Percentiles rank a stretch among this genome's conserved stretches.
These are phyloP conservation scores for Candida dendrica DNA, from an alignment of 805 yeast genomes.

Conservation along the genomic window DNA sequence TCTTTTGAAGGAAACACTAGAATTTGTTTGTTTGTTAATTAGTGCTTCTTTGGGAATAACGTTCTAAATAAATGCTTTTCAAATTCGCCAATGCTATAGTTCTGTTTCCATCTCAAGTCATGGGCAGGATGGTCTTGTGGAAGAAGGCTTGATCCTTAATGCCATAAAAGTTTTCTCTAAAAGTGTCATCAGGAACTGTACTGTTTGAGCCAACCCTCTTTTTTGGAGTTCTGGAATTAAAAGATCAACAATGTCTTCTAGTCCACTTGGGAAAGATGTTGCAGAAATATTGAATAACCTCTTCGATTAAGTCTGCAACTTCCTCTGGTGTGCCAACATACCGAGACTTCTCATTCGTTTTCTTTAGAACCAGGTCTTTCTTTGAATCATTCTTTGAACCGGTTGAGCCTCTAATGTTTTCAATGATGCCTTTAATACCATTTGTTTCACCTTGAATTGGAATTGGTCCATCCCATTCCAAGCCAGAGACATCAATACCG, in stretches of 20 bases:
- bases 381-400: too few species aligned
- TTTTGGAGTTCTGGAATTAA: constrained; percentile 28
- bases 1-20: too few species aligned
- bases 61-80: too few species aligned
- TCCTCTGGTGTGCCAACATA: constrained; percentile 24
- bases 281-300: constrained; percentile 32
- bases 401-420: too few species aligned
- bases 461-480: constrained; percentile 11
- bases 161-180: constrained; percentile 26
- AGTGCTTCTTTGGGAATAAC: too few species aligned
- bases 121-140: constrained; percentile 12
- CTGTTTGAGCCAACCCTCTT: constrained; percentile 27
- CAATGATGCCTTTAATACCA: too few species aligned
- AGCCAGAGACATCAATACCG: constrained; percentile 28
- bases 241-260: constrained; percentile 29
- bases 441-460: too few species aligned
- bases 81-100: constrained; percentile 19
- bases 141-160: constrained; percentile 10
- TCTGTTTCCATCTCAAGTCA: constrained; percentile 17
- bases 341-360: constrained; percentile 5
- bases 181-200: constrained; percentile 25
- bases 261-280: constrained; percentile 28
- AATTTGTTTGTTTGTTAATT: too few species aligned
- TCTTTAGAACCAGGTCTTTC: too few species aligned
- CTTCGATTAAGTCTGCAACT: constrained; percentile 32